Evolutionary conservation across 192 early-diverging fungal genomes (phyloP).

Genomic region (Coemansia brasiliensis): DNA sequence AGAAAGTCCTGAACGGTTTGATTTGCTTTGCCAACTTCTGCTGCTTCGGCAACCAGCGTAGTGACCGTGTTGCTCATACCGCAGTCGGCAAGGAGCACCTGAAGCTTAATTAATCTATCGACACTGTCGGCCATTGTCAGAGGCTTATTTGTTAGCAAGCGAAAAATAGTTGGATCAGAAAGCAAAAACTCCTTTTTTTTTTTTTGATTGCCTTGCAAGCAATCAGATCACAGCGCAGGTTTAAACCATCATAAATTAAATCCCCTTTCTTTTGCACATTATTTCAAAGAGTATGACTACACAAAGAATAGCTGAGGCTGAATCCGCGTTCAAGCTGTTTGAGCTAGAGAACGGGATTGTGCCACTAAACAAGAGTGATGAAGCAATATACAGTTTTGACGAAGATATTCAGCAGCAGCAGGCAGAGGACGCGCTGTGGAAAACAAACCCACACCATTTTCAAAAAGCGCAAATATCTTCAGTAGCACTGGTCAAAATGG

Average conservation of each 20-base stretch:
- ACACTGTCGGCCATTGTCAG: conserved; percentile 8
- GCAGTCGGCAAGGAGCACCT: conserved; percentile 29
- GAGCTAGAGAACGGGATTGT: conserved; percentile 74
- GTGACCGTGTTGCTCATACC: conserved; percentile 32
- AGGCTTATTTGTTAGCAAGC: neutral
- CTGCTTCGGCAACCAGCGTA: conserved; percentile 36
- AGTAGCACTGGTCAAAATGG: conserved; percentile 97
- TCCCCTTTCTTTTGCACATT: neutral
- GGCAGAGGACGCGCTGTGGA: conserved; percentile 76
- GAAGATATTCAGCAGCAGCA: conserved; percentile 64
- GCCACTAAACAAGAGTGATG: conserved; percentile 63
- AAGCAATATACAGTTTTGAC: conserved; percentile 83
- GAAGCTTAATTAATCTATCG: conserved; percentile 24
- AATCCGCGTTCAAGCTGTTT: conserved; percentile 43
- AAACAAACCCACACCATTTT: conserved; percentile 63
- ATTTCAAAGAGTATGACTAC: conserved; percentile 11
- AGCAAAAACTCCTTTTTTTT: conserved; percentile 1
- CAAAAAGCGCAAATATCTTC: conserved; percentile 89
- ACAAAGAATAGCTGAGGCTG: conserved; percentile 5
- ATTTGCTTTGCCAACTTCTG: conserved; percentile 31
- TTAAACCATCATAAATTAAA: neutral
- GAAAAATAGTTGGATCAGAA: neutral
- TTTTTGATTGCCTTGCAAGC: neutral
- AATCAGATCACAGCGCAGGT: no score
- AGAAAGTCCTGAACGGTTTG: conserved; percentile 29